Evolutionary conservation across 192 early-diverging fungal species (phyloP), one percentile per base, ranked within the genome.

Genomic region (Backusella tuberculispora): DNA sequence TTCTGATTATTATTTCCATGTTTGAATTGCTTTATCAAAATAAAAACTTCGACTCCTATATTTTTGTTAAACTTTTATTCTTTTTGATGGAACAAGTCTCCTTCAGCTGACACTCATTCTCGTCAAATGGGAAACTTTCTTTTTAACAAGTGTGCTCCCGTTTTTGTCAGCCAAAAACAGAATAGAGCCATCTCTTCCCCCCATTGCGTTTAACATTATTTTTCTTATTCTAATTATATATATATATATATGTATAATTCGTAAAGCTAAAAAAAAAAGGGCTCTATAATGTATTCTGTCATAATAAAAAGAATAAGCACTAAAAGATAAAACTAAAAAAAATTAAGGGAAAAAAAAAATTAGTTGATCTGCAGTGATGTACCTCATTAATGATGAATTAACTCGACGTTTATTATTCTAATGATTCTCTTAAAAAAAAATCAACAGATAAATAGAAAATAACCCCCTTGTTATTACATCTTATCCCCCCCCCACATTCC

Each of bases 401-500:
- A 43, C 9, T 42, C n/a, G 21, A 13, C n/a, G n/a, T 67, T 66
- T 40, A 13, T n/a, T 65, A 19, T 67, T 67, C 6, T 41, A 43
- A 37, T 65, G 38, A 19, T 43, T 42, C 19, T 67, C 66, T 41
- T 43, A 43, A 21, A 41, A 65, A n/a, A 40, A 40, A 19, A 41
- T 43, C 40, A 19, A 67, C 21, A 67, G 53, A 56, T 56, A 56
- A 56, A 56, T 56, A 56, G 53, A 56, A 21, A 56, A 56, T 56
- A 56, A 56, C 17, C 66, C 66, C 66, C 66, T 67, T 67, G 37
- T 19, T 24, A 38, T 43, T 67, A 42, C 9, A 41, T 67, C 40
- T 40, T 38, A 41, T 7, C 13, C 50, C 66, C 66, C 66, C 66
- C 41, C 38, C 17, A 67, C 66, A 67, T 67, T 67, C 66, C 66